phyloP scores from a whole-genome alignment of 2,329 filamentous ascomycete genomes.

The Cercospora brassicicola region DNA sequence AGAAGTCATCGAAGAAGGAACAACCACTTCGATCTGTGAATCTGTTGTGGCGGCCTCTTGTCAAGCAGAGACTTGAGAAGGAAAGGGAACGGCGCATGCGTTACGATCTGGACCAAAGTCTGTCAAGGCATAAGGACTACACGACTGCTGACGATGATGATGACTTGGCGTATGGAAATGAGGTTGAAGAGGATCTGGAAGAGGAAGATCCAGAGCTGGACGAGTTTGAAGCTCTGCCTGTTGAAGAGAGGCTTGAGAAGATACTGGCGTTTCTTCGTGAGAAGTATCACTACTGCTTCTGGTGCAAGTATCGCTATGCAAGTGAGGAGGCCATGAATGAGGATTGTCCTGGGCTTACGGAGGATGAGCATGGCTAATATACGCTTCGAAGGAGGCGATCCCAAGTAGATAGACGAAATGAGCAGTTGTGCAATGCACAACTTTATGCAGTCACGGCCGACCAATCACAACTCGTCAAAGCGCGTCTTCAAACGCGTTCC shows the following conservation, averaged over 20 bases:
- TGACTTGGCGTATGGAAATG: conserved; percentile 63
- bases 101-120: conserved; percentile 65
- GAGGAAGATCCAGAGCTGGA: conserved; percentile 79
- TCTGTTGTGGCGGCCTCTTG: conserved; percentile 75
- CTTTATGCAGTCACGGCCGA: neutral
- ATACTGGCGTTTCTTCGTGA: conserved; percentile 70
- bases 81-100: conserved; percentile 67
- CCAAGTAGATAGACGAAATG: neutral
- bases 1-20: conserved; percentile 4
- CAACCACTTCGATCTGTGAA: conserved; percentile 60
- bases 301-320: conserved; percentile 85
- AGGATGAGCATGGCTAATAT: conserved; percentile 72
- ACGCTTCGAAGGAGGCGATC: neutral
- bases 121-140: conserved; percentile 64
- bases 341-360: conserved; percentile 81
- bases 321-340: conserved; percentile 66
- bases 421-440: neutral
- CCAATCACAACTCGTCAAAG: neutral
- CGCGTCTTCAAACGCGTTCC: neutral
- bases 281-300: conserved; percentile 83
- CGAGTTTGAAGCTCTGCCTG: conserved; percentile 70
- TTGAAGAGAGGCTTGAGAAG: conserved; percentile 64
- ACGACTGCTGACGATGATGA: conserved; percentile 72
- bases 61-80: conserved; percentile 67
- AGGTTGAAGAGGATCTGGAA: conserved; percentile 67